Evolutionary conservation across 1,139 yeast genomes (phyloP).

Genomic region (Trichomonascaceae sp.): DNA sequence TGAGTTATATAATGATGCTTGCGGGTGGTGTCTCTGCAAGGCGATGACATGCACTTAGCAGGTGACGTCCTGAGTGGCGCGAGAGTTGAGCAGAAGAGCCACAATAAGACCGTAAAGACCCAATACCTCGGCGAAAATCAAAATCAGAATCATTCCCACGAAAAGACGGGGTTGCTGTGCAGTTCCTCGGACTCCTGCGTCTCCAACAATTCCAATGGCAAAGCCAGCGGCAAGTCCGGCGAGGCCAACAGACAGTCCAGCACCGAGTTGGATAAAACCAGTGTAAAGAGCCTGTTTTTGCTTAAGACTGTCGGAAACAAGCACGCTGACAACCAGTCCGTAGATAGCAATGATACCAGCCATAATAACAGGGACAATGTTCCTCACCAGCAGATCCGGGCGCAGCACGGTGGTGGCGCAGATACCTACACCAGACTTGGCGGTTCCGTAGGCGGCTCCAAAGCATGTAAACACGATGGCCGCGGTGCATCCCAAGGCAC

Average conservation of each 20-base stretch:
- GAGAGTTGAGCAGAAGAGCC: slow-evolving; percentile 90
- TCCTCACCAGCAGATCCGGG: slow-evolving; percentile 75
- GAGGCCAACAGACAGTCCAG: slow-evolving; percentile 94
- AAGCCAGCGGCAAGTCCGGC: slow-evolving; percentile 97
- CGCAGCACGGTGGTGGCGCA: slow-evolving; percentile 96
- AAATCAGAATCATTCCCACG: slow-evolving; percentile 88
- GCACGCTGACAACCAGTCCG: slow-evolving; percentile 93
- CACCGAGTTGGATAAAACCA: slow-evolving; percentile 96
- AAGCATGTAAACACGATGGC: slow-evolving; percentile 97
- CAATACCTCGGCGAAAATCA: slow-evolving; percentile 97
- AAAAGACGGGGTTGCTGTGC: slow-evolving; percentile 95
- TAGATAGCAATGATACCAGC: slow-evolving; percentile 99
- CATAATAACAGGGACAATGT: slow-evolving; percentile 81
- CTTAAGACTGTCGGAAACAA: slow-evolving; percentile 80
- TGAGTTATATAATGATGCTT: too few relatives aligned
- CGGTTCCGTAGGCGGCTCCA: slow-evolving; percentile 99
- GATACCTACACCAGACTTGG: slow-evolving; percentile 98
- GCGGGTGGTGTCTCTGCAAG: too few relatives aligned
- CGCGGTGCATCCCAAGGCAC: slow-evolving; percentile 98
- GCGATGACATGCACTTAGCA: too few relatives aligned
- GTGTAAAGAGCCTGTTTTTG: slow-evolving; percentile 91
- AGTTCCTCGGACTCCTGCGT: slow-evolving; percentile 95
- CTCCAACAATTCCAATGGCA: slow-evolving; percentile 98
- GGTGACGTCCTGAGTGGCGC: slow-evolving; percentile 83
- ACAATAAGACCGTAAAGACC: slow-evolving; percentile 97